Base-by-base conservation (phyloP, 2,329 filamentous ascomycete species). In the Talaromyces albobiverticillius region DNA sequence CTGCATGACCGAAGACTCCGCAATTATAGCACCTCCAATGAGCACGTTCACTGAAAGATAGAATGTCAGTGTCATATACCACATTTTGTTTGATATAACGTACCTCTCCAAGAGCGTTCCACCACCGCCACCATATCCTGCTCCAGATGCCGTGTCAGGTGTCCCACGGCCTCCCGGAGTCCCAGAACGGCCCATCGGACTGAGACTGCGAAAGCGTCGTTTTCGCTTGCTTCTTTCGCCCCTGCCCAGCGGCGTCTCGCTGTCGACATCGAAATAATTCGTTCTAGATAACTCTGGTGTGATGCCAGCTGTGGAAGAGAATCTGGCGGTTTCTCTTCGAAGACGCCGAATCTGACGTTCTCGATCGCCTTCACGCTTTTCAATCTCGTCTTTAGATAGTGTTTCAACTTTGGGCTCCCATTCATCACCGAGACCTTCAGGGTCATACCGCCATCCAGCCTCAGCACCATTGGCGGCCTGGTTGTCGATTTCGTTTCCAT, bases 151-250 rank as follows among this genome's bases (percentile, higher is more conserved):
- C 11, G 68, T 76, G 61, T 95, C 92, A 1, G 91, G 92, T 1
- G 92, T 96, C 10, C 88, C 89, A 54, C 92, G 79, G 6, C 82
- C 86, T 54, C 83, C 85, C 1, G 84, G 86, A 5, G 87, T 89
- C 14, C 81, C 81, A 31, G 81, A 77, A 59, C 86, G 81, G n/a
- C 82, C 88, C 18, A 85, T 74, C 0, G 94, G 93, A 66, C 90
- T 95, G 58, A 96, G 72, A 71, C 91, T 95, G 61, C 92, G 83
- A 76, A 96, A 95, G 23, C 92, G 82, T 60, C 89, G 83, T 83
- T 96, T 96, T 80, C 95, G 95, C 81, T 96, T 97, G 63, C 88
- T 94, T 43, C 93, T 79, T 73, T 96, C 93, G 22, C 93, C 93
- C 52, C 93, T 82, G 20, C 93, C 93, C 85, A 96, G 92, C 4